phyloP scores from a whole-genome alignment of 257 asterid genomes.

The Nicotiana sylvestris region DNA sequence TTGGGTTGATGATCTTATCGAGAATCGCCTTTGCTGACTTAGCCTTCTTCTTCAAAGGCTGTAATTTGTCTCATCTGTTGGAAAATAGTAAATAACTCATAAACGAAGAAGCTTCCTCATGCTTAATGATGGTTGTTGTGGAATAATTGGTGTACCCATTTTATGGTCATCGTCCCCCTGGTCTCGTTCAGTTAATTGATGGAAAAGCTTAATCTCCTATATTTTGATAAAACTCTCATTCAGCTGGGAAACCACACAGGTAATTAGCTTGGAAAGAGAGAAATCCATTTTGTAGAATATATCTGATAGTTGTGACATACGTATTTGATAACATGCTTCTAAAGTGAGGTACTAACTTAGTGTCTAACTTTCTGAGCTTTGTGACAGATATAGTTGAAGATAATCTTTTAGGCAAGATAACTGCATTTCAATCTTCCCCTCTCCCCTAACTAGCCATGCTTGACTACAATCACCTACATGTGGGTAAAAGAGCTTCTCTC shows the following conservation, averaged over 20 bases:
- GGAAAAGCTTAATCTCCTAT: not conserved
- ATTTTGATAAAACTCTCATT: not conserved
- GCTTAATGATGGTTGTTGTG: not conserved
- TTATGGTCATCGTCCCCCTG: not conserved
- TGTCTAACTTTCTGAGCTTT: not conserved
- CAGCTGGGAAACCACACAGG: not conserved
- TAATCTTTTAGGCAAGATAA: constrained; percentile 4
- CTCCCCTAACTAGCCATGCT: not conserved
- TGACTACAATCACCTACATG: not conserved
- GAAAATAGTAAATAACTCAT: not conserved
- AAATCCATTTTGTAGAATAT: not conserved
- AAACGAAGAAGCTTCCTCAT: not conserved
- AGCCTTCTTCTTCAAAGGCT: not conserved
- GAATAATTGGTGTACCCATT: not conserved
- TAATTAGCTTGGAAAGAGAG: constrained; percentile 5
- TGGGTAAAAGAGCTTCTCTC: not conserved
- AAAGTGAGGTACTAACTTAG: not conserved
- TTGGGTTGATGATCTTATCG: not conserved
- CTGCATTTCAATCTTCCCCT: not conserved
- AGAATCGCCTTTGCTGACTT: not conserved
- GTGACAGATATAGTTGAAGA: not conserved
- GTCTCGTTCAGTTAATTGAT: not conserved
- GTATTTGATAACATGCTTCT: not conserved
- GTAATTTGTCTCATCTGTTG: not conserved
- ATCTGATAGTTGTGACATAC: not conserved